Evolutionary conservation across 2,329 filamentous ascomycete species (phyloP).

Genomic region (Colletotrichum orbiculare): DNA sequence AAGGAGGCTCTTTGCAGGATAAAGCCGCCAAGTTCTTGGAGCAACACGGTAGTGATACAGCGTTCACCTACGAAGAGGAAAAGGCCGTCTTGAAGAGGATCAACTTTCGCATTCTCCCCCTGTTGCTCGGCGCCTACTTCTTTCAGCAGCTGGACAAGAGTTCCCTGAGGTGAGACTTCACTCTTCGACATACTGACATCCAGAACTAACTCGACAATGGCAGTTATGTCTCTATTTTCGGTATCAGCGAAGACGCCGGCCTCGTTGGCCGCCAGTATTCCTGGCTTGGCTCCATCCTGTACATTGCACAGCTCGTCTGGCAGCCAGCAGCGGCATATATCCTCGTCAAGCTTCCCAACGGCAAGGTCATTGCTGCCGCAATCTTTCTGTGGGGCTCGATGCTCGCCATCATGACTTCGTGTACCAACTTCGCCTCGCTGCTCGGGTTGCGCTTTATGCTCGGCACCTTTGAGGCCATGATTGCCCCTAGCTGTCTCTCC

Average conservation of each 20-base stretch:
- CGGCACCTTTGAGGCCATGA: slow-evolving; percentile 59
- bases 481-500: slow-evolving; percentile 63
- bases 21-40: slow-evolving; percentile 59
- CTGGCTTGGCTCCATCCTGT: slow-evolving; percentile 66
- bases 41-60: slow-evolving; percentile 48
- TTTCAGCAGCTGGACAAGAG: slow-evolving; percentile 67
- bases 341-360: slow-evolving; percentile 41
- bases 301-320: slow-evolving; percentile 46
- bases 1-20: slow-evolving; percentile 42
- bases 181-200: slow-evolving; percentile 43
- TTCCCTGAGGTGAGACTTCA: slow-evolving; percentile 49
- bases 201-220: neutral
- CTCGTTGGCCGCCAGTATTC: slow-evolving; percentile 66
- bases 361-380: slow-evolving; percentile 40
- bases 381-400: slow-evolving; percentile 41
- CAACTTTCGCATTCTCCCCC: slow-evolving; percentile 60
- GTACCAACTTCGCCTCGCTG: slow-evolving; percentile 58
- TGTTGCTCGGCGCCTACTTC: slow-evolving; percentile 67
- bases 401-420: slow-evolving; percentile 59
- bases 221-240: slow-evolving; percentile 72
- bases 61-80: slow-evolving; percentile 62
- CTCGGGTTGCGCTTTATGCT: slow-evolving; percentile 58
- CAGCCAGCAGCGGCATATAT: slow-evolving; percentile 40
- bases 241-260: slow-evolving; percentile 63
- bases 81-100: slow-evolving; percentile 57